These are phyloP conservation scores for Cordyceps farinosa DNA, from an alignment of 2,329 filamentous ascomycete genomes.

Conservation along the genomic window DNA sequence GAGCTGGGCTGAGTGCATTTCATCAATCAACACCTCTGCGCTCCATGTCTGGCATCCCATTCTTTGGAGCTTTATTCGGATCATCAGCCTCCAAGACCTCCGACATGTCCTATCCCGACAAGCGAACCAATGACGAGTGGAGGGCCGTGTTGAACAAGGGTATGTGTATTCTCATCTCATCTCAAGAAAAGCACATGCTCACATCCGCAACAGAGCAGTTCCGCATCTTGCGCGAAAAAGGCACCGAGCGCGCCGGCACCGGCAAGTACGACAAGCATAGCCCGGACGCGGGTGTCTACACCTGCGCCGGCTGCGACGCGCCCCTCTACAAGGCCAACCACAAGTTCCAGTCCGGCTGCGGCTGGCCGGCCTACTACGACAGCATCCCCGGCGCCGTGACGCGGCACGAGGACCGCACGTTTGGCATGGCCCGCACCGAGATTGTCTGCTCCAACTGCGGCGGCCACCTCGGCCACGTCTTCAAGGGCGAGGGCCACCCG, in stretches of 20 bases:
- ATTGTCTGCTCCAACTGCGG: constrained; percentile 95
- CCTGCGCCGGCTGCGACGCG: constrained; percentile 78
- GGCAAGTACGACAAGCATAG: constrained; percentile 88
- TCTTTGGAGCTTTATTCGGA: constrained; percentile 72
- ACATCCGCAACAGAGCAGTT: constrained; percentile 73
- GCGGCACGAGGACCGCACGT: constrained; percentile 69
- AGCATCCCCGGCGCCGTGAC: constrained; percentile 87
- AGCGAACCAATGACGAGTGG: constrained; percentile 84
- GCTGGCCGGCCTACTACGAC: constrained; percentile 98
- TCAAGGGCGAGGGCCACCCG: constrained; percentile 80
- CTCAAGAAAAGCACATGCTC: not conserved
- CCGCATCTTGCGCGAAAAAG: constrained; percentile 85
- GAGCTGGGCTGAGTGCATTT: constrained; percentile 19
- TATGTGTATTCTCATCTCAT: constrained; percentile 26
- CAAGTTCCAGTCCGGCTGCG: constrained; percentile 95
- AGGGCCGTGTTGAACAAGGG: constrained; percentile 69
- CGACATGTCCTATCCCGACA: constrained; percentile 72
- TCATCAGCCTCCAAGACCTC: constrained; percentile 53
- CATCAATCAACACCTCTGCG: constrained; percentile 29
- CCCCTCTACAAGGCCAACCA: constrained; percentile 90
- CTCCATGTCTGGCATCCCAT: constrained; percentile 76
- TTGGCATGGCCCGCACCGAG: constrained; percentile 85
- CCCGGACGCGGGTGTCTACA: constrained; percentile 73
- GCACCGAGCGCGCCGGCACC: constrained; percentile 76
- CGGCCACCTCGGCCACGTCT: constrained; percentile 90